A percentile compares a stretch with the other conserved stretches of the same genome.
Conservation (phyloP, 306 rosid species). For the Macrotyloma uniflorum region DNA sequence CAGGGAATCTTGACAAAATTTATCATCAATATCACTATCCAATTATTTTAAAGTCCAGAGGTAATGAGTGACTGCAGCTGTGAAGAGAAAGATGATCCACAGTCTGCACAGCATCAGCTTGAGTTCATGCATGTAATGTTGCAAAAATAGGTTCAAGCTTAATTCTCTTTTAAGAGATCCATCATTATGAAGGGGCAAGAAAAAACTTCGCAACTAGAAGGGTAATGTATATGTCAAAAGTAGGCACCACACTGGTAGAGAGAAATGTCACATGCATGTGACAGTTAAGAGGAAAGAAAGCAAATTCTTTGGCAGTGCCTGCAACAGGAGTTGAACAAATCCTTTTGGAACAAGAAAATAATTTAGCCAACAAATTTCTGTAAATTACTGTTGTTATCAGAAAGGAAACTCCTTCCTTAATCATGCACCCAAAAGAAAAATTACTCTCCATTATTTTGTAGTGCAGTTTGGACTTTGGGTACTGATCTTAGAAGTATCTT, state of each 20-base stretch:
- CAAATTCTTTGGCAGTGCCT: not conserved
- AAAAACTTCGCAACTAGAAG: conserved; percentile 5
- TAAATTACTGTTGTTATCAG: not conserved
- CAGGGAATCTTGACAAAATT: not conserved
- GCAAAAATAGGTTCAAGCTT: conserved; percentile 12
- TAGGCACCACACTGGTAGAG: not conserved
- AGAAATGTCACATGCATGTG: conserved; percentile 13
- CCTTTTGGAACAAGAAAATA: conserved; percentile 16
- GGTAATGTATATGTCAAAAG: conserved; percentile 13
- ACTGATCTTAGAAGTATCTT: conserved; percentile 8
- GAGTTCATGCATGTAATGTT: conserved; percentile 20
- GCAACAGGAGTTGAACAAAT: conserved; percentile 10
- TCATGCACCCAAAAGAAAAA: not conserved
- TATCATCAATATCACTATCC: not conserved
- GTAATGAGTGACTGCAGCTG: not conserved
- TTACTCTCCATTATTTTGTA: not conserved
- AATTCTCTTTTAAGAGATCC: not conserved
- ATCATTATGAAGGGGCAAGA: conserved; percentile 1
- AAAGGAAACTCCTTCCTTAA: conserved; percentile 17
- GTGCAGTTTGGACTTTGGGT: not conserved
- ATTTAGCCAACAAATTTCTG: not conserved
- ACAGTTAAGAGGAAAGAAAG: not conserved
- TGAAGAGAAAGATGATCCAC: not conserved
- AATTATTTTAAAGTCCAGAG: conserved; percentile 5
- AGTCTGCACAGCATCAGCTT: conserved; percentile 17